A percentile compares a stretch with the other conserved stretches of the same genome.
phyloP scores from a whole-genome alignment of 78 protist genomes.

The Bodo saltans region DNA sequence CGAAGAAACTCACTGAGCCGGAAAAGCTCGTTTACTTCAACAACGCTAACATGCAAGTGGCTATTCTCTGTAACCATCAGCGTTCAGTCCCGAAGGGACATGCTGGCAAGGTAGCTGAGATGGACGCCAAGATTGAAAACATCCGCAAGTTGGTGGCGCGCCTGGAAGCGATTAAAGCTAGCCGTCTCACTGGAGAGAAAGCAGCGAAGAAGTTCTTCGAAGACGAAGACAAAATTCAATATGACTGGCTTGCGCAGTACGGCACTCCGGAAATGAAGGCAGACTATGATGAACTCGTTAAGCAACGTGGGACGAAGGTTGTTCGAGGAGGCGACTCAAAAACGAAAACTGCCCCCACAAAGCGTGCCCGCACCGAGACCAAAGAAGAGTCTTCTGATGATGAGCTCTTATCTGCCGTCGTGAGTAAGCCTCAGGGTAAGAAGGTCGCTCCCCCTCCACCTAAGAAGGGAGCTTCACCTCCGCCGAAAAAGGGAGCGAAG shows the following conservation, averaged over 20 bases:
- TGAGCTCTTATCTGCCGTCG: slow-evolving; percentile 1
- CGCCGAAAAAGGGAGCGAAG: slow-evolving; percentile 21
- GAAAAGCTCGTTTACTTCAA: slow-evolving; percentile 78
- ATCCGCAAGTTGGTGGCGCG: slow-evolving; percentile 14
- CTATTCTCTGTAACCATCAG: slow-evolving; percentile 98
- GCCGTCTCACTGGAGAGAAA: slow-evolving; percentile 22
- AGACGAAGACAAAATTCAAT: background rate
- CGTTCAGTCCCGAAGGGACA: slow-evolving; percentile 65
- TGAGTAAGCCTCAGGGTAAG: slow-evolving; percentile 20
- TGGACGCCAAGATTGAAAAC: slow-evolving; percentile 37
- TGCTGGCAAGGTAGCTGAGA: slow-evolving; percentile 29
- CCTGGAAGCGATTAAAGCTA: background rate
- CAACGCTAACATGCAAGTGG: slow-evolving; percentile 89
- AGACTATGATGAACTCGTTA: background rate
- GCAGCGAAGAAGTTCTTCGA: background rate
- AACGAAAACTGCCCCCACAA: background rate
- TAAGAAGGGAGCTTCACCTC: background rate
- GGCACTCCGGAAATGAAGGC: slow-evolving; percentile 2
- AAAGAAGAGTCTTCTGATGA: slow-evolving; percentile 21
- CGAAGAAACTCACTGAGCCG: slow-evolving; percentile 14
- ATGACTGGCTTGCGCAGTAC: background rate
- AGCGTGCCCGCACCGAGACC: slow-evolving; percentile 33
- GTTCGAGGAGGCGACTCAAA: background rate
- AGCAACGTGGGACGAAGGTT: background rate
- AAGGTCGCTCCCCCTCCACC: background rate